Evolutionary conservation across 495 filamentous ascomycete genomes (phyloP).

Genomic region (Darksidea phi): DNA sequence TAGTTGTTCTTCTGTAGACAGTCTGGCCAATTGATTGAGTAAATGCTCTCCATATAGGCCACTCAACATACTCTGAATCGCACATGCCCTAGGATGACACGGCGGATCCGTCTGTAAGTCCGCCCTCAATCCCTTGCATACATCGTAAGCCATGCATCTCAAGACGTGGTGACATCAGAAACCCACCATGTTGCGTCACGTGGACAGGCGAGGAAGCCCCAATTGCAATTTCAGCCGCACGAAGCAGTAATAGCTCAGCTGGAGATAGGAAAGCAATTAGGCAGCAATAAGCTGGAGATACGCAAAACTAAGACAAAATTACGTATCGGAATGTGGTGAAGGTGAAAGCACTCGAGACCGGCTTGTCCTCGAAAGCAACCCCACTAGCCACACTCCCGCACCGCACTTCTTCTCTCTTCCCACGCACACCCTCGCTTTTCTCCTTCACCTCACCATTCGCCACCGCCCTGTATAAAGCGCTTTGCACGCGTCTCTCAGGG

Average conservation of each 20-base stretch:
- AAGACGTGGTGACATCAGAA: slow-evolving; percentile 9
- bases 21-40: slow-evolving; percentile 49
- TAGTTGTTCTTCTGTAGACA: slow-evolving; percentile 84
- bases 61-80: slow-evolving; percentile 71
- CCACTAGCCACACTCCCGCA: slow-evolving; percentile 26
- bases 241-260: background rate
- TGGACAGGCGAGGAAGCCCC: slow-evolving; percentile 21
- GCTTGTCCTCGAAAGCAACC: slow-evolving; percentile 18
- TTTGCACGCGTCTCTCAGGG: slow-evolving; percentile 20
- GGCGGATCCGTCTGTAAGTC: slow-evolving; percentile 73
- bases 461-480: slow-evolving; percentile 23
- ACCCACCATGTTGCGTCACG: slow-evolving; percentile 25
- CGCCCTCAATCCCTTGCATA: slow-evolving; percentile 52
- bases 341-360: background rate
- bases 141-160: slow-evolving; percentile 6
- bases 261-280: background rate
- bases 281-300: background rate
- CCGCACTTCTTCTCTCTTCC: slow-evolving; percentile 7
- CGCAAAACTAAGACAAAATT: background rate
- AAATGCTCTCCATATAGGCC: slow-evolving; percentile 15
- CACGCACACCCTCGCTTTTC: slow-evolving; percentile 7
- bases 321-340: background rate
- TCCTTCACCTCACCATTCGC: slow-evolving; percentile 1
- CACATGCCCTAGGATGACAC: slow-evolving; percentile 87
- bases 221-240: background rate